Base-by-base conservation (phyloP, 768 basidiomycete species). In the Tulasnella sp. region DNA sequence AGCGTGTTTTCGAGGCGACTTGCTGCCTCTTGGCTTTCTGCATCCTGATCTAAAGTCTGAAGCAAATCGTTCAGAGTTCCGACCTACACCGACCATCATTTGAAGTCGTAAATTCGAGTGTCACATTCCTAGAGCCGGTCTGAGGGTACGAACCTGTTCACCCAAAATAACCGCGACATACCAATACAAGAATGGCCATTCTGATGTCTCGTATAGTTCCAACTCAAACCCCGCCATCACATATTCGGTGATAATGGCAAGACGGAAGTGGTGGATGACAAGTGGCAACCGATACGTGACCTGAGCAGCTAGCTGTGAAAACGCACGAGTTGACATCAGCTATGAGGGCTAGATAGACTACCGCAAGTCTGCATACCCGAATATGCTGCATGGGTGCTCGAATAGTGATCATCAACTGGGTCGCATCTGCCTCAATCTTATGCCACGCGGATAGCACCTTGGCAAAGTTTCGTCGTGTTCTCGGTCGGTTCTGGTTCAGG, bases 161-260 rank as follows among this genome's bases (percentile, higher is more conserved):
- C 74, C 74, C 23, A 46, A 32, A 37, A 77, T 77, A 9, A 37
- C 69, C 11, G 77, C 37, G 39, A 79, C 61, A 81, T 92, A 92
- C 91, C 92, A 94, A 83, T 94, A 94, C 2, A 93, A 91, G 79
- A 93, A 89, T 0, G 91, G 85, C 44, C 85, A 88, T 81, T 95
- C 94, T 61, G 91, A 88, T 0, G 86, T 83, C 29, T 88, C 86
- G 81, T 94, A 93, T 9, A 95, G 83, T 69, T 92, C 91, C 29
- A 94, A 83, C 82, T 94, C 92, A 79, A 93, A 92, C 2, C 92
- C 94, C 1, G 92, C 91, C 67, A 91, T 85, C 5, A 94, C 83
- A 18, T 95, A 86, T 80, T 95, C 92, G 51, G 89, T 87, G 3
- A 92, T 86, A 13, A 87, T 84, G 5, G 87, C 84, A 23, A 93